Evolutionary conservation across 768 basidiomycete genomes (phyloP), one percentile per base, ranked within the genome.

Genomic region (Gautieria morchelliformis): DNA sequence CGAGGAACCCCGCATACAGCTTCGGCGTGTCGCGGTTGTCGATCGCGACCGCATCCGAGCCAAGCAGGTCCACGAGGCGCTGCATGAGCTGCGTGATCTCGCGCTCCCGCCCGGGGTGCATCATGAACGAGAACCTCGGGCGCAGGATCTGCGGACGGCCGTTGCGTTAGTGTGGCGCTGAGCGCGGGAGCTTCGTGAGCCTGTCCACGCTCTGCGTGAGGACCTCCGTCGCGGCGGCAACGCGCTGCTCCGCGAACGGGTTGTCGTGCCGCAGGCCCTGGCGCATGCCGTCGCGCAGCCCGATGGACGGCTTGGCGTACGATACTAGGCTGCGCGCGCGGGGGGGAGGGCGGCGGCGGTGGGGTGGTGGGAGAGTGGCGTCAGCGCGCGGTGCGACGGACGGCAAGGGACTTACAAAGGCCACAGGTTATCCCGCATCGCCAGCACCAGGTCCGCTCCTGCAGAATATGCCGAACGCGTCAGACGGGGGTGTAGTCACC

Each of bases 271-370:
- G 4, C 44, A 87, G 77, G 1, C 87, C 86, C 10, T 85, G 79
- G 62, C 83, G 79, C 68, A 81, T 88, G 1, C 87, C 87, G 62
- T 90, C 84, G 60, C 90, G 89, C 70, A 90, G 89, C 4, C 86
- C 88, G 63, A 91, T 90, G 0, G 89, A 90, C 64, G 90, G 79
- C n/a, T 89, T 77, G 24, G 86, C 85, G 63, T 90, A 91, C 24
- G 73, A 79, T 58, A 85, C 83, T 45, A 87, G 75, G 76, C 87
- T 90, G 27, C n/a, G n/a, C n/a, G n/a, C n/a, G n/a, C n/a, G n/a
- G n/a, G n/a, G n/a, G n/a, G n/a, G n/a, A n/a, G n/a, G n/a, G n/a
- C n/a, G n/a, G n/a, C n/a, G n/a, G n/a, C n/a, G n/a, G n/a, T n/a
- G n/a, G n/a, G n/a, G n/a, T n/a, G 10, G 55, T 1, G 48, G 35